Evolutionary conservation across 306 rosid species (phyloP), one percentile per base, ranked within the genome.

Genomic region (Gillenia trifoliata): DNA sequence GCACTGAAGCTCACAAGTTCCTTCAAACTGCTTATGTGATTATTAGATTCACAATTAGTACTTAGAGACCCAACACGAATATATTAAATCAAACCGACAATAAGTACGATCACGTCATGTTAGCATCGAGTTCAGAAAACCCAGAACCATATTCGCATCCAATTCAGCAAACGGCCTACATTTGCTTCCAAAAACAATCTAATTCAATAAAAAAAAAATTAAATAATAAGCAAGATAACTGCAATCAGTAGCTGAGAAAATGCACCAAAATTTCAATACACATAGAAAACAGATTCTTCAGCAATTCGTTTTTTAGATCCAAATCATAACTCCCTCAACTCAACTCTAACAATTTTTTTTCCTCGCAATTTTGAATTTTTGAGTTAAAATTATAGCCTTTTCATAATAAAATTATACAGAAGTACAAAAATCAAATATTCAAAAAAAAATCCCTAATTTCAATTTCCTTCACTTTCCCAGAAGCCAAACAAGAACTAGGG

Each of bases 401-500:
- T 3, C 63, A 34, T 11, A 36, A 33, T n/a, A 23, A 60, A 29
- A 50, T 16, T 8, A 29, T 20, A n/a, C 61, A 36, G 12, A 52
- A 54, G 16, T 43, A 38, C 66, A 1, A 8, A 40, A 72, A 40
- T 40, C 6, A 13, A 11, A 45, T 29, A 38, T 10, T 3, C 11
- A 3, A 57, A 11, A 56, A 22, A 26, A 38, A 45, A 26, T 5
- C 13, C 25, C 31, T 3, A 41, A n/a, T n/a, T 9, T 0, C 5
- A 43, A 26, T 47, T 40, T 31, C 60, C 4, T n/a, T 29, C 3
- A 61, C 10, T 66, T 73, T 66, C 76, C 43, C 34, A 68, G 64
- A 50, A 31, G 34, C 66, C 75, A 81, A 71, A 17, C 54, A 40
- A 71, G 25, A 33, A 60, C 67, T 64, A 75, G 73, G 80, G 75